Conservation (phyloP, 1,284 basidiomycete species). For the Fistulinella staudtii region DNA sequence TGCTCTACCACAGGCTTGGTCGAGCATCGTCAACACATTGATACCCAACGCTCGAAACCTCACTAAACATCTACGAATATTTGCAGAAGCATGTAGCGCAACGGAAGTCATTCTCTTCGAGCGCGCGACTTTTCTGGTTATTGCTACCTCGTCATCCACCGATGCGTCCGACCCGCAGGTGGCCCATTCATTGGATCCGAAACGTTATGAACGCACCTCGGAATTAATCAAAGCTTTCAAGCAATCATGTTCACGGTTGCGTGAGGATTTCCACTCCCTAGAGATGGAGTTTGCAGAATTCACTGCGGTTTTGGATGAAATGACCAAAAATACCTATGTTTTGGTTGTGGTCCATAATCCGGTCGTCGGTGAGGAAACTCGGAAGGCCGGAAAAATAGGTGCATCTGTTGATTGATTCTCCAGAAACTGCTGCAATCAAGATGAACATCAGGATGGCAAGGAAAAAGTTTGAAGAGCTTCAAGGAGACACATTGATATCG, state of each 20-base stretch:
- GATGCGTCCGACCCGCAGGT: slow-evolving; percentile 31
- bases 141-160: slow-evolving; percentile 65
- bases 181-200: slow-evolving; percentile 59
- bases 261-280: slow-evolving; percentile 77
- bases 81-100: slow-evolving; percentile 83
- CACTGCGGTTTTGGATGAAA: slow-evolving; percentile 89
- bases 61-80: slow-evolving; percentile 78
- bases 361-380: slow-evolving; percentile 76
- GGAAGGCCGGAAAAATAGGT: neutral
- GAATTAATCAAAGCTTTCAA: slow-evolving; percentile 96
- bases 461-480: slow-evolving; percentile 79
- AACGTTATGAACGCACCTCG: slow-evolving; percentile 93
- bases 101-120: slow-evolving; percentile 97
- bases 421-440: slow-evolving; percentile 81
- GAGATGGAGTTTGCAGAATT: slow-evolving; percentile 82
- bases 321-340: slow-evolving; percentile 94
- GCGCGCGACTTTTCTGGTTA: slow-evolving; percentile 95
- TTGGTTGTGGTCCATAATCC: slow-evolving; percentile 87
- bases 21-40: slow-evolving; percentile 92
- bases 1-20: slow-evolving; percentile 77
- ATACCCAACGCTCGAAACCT: slow-evolving; percentile 94
- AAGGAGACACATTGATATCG: slow-evolving; percentile 48
- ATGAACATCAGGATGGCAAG: slow-evolving; percentile 81
- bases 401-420: neutral
- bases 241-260: slow-evolving; percentile 78